A percentile compares a stretch with the other conserved stretches of the same genome.
Conservation (phyloP, 2,329 filamentous ascomycete genomes). For the Penicillium paneum region DNA sequence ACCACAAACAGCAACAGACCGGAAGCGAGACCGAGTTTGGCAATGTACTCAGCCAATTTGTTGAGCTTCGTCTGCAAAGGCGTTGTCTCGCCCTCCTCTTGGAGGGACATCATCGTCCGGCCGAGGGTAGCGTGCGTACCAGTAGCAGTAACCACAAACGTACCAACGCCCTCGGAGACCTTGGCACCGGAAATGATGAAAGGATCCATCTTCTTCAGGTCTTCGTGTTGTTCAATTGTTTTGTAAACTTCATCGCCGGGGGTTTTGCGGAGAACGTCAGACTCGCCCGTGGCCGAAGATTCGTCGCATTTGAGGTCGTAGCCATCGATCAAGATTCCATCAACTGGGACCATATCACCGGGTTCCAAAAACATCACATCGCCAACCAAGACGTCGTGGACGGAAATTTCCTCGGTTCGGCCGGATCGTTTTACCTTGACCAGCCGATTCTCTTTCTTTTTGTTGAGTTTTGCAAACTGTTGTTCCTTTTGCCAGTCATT, state of each 20-base stretch:
- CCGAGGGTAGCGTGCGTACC: slow-evolving; percentile 73
- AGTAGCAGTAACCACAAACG: slow-evolving; percentile 70
- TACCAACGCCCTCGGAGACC: slow-evolving; percentile 71
- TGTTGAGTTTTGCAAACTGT: slow-evolving; percentile 75
- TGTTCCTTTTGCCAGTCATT: slow-evolving; percentile 82
- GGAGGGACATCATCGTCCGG: slow-evolving; percentile 73
- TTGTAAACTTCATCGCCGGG: slow-evolving; percentile 62
- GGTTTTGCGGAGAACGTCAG: slow-evolving; percentile 67
- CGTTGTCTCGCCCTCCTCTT: slow-evolving; percentile 73
- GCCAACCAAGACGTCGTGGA: slow-evolving; percentile 69
- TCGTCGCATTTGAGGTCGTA: slow-evolving; percentile 69
- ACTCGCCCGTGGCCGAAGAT: slow-evolving; percentile 73
- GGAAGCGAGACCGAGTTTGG: slow-evolving; percentile 68
- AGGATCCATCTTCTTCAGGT: slow-evolving; percentile 66
- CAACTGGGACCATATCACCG: slow-evolving; percentile 68
- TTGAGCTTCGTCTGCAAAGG: slow-evolving; percentile 77
- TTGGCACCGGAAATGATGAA: slow-evolving; percentile 80
- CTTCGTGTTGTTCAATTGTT: slow-evolving; percentile 59
- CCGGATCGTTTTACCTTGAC: slow-evolving; percentile 77
- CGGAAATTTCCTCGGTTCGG: slow-evolving; percentile 64
- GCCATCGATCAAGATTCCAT: slow-evolving; percentile 67
- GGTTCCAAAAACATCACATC: slow-evolving; percentile 71
- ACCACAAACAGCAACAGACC: slow-evolving; percentile 75
- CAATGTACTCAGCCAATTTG: slow-evolving; percentile 72
- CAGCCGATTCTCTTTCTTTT: slow-evolving; percentile 71